These are phyloP conservation scores for Wallacemonas collosoma DNA, from an alignment of 208 protist genomes.

Conservation along the genomic window DNA sequence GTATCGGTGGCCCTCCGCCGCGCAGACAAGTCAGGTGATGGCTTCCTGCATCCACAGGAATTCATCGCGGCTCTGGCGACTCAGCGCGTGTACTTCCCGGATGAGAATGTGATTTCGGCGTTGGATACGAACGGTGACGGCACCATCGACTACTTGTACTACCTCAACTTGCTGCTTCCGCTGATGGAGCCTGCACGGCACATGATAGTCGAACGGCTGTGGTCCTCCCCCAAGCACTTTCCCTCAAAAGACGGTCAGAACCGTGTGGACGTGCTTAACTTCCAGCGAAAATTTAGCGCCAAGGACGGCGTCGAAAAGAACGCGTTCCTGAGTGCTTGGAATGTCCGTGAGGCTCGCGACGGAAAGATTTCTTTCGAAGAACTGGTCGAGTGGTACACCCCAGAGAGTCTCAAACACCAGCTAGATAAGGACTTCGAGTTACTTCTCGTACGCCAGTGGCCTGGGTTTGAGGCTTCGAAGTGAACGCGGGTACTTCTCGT, in stretches of 20 bases:
- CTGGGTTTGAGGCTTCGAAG: constrained; percentile 24
- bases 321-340: constrained; percentile 79
- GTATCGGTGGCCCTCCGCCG: constrained; percentile 48
- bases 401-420: constrained; percentile 46
- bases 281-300: constrained; percentile 61
- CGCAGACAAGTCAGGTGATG: constrained; percentile 24
- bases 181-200: constrained; percentile 48
- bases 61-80: constrained; percentile 59
- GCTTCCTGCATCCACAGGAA: constrained; percentile 47
- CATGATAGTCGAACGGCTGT: constrained; percentile 83
- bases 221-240: constrained; percentile 36
- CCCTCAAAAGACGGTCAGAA: constrained; percentile 45
- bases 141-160: constrained; percentile 71
- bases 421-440: constrained; percentile 75
- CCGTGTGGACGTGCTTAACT: constrained; percentile 54
- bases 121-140: constrained; percentile 81
- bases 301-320: constrained; percentile 66
- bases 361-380: constrained; percentile 56
- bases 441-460: constrained; percentile 66
- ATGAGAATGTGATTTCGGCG: constrained; percentile 34
- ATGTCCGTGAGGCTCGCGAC: constrained; percentile 57
- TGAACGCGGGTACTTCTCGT: not conserved
- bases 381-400: constrained; percentile 76
- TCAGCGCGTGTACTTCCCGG: constrained; percentile 73
- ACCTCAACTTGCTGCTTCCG: constrained; percentile 60